These are phyloP conservation scores for Ambrosiella cleistominuta DNA, from an alignment of 2,329 filamentous ascomycete genomes.

Conservation along the genomic window DNA sequence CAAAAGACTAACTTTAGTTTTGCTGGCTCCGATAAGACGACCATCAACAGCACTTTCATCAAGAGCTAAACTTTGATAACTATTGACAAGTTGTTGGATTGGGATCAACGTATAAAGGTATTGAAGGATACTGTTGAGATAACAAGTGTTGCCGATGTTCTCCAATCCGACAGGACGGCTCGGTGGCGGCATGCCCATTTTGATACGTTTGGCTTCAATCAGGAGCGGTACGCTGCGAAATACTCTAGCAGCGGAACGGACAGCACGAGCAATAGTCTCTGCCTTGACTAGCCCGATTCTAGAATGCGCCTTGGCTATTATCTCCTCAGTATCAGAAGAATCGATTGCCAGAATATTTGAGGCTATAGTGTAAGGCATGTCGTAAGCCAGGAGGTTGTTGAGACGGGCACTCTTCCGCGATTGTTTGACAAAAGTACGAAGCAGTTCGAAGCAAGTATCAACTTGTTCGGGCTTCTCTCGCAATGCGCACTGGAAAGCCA, in stretches of 20 bases:
- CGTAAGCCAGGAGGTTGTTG: constrained; percentile 6
- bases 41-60: constrained; percentile 44
- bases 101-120: constrained; percentile 83
- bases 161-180: constrained; percentile 47
- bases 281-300: constrained; percentile 7
- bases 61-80: constrained; percentile 55
- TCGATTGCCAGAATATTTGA: constrained; percentile 11
- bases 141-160: constrained; percentile 96
- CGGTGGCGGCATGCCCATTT: constrained; percentile 27
- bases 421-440: constrained; percentile 15
- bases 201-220: constrained; percentile 12
- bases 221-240: constrained; percentile 15
- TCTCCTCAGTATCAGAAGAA: constrained; percentile 3
- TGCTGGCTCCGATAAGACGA: constrained; percentile 58
- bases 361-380: constrained; percentile 13
- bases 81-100: constrained; percentile 61
- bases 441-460: constrained; percentile 15
- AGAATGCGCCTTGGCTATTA: constrained; percentile 10
- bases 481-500: constrained; percentile 14
- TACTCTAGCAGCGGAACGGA: constrained; percentile 18
- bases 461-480: constrained; percentile 15
- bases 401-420: constrained; percentile 13
- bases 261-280: constrained; percentile 16
- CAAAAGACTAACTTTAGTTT: constrained; percentile 30
- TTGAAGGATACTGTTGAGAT: constrained; percentile 88